Conservation (phyloP, 371 early-diverging fungal species). For the Mortierella sp. region DNA sequence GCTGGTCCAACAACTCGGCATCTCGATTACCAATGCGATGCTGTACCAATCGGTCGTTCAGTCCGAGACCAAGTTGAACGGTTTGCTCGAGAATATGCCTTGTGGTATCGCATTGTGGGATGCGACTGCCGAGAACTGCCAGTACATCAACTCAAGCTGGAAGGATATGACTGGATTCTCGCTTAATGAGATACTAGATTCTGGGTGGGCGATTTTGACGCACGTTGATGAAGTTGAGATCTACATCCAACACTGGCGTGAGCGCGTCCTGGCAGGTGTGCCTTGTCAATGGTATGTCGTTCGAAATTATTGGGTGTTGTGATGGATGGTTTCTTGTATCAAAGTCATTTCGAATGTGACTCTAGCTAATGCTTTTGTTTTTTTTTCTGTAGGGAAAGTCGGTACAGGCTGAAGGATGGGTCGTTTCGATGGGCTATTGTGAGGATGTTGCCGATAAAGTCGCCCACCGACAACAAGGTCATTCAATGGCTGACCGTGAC, state of each 20-base stretch:
- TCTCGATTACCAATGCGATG: conserved; percentile 71
- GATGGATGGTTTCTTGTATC: neutral
- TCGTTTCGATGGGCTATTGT: conserved; percentile 48
- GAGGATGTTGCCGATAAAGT: conserved; percentile 50
- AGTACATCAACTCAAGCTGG: conserved; percentile 53
- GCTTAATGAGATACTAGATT: conserved; percentile 26
- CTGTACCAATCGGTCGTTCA: conserved; percentile 61
- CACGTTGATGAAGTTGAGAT: conserved; percentile 35
- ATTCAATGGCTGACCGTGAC: conserved; percentile 55
- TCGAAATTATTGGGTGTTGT: neutral
- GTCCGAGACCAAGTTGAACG: conserved; percentile 53
- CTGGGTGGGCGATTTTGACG: conserved; percentile 26
- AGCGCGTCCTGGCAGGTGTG: conserved; percentile 36
- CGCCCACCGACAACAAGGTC: conserved; percentile 33
- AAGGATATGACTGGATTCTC: conserved; percentile 50
- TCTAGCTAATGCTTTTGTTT: neutral
- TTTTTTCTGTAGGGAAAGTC: conserved; percentile 38
- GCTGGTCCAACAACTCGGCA: conserved; percentile 72
- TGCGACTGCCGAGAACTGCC: conserved; percentile 34
- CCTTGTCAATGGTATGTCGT: conserved; percentile 47
- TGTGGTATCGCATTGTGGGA: conserved; percentile 58
- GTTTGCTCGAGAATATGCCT: conserved; percentile 56
- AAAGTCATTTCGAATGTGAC: neutral
- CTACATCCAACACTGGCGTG: conserved; percentile 31
- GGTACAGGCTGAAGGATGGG: conserved; percentile 47